Evolutionary conservation across 805 yeast genomes (phyloP).

Genomic region (Metschnikowia drakensbergensis): DNA sequence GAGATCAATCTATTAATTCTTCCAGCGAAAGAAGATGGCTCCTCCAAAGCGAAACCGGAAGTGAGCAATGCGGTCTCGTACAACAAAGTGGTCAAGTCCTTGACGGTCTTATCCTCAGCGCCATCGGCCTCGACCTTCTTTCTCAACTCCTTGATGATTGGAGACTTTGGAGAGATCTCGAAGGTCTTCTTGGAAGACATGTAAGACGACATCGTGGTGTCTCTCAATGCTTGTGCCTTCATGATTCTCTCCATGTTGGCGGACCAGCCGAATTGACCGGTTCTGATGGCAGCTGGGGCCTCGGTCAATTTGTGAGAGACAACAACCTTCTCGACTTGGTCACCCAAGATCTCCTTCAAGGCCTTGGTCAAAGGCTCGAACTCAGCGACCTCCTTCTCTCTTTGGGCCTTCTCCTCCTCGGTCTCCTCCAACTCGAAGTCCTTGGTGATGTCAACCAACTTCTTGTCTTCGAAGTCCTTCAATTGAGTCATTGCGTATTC

Average conservation of each 20-base stretch:
- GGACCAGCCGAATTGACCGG: slow-evolving; percentile 99
- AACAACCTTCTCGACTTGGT: slow-evolving; percentile 98
- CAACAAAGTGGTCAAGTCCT: slow-evolving; percentile 92
- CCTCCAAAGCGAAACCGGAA: slow-evolving; percentile 98
- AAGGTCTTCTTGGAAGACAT: slow-evolving; percentile 99
- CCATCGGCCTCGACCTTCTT: slow-evolving; percentile 96
- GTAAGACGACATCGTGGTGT: slow-evolving; percentile 97
- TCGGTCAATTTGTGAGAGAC: slow-evolving; percentile 96
- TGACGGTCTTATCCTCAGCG: slow-evolving; percentile 96
- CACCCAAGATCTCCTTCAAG: slow-evolving; percentile 95
- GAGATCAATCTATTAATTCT: slow-evolving; percentile 98
- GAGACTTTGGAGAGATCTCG: slow-evolving; percentile 95
- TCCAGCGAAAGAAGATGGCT: slow-evolving; percentile 94
- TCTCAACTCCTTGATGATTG: slow-evolving; percentile 93
- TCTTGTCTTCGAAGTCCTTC: slow-evolving; percentile 99
- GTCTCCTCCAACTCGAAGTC: slow-evolving; percentile 98
- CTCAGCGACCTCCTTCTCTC: slow-evolving; percentile 91
- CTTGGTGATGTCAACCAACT: slow-evolving; percentile 97
- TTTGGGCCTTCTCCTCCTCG: slow-evolving; percentile 91
- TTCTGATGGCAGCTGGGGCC: slow-evolving; percentile 99
- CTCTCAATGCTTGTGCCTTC: slow-evolving; percentile 99
- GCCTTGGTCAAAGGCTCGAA: slow-evolving; percentile 93
- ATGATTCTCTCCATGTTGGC: slow-evolving; percentile 99
- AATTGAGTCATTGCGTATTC: slow-evolving; percentile 99
- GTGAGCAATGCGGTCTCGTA: slow-evolving; percentile 98